Evolutionary conservation across 805 yeast species (phyloP).

Genomic region (Yarrowia sp.): DNA sequence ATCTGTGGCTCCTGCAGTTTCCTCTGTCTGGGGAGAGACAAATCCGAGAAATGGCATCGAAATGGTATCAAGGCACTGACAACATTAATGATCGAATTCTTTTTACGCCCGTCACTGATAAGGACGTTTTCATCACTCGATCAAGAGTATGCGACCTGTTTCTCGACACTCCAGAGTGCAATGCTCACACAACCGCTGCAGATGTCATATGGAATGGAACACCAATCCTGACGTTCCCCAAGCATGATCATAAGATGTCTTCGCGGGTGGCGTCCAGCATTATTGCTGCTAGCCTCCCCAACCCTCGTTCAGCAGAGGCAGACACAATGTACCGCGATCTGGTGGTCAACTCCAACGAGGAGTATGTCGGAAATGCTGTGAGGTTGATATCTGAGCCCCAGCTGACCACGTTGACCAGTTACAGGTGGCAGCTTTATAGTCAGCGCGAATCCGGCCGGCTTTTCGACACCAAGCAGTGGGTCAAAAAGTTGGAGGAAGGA

Average conservation of each 20-base stretch:
- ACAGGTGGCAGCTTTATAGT: not conserved
- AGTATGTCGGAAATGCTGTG: not conserved
- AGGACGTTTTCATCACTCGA: slow-evolving; percentile 36
- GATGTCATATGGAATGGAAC: slow-evolving; percentile 39
- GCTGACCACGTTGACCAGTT: not conserved
- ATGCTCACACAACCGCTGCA: slow-evolving; percentile 40
- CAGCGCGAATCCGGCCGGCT: not conserved
- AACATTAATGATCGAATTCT: slow-evolving; percentile 32
- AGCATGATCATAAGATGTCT: slow-evolving; percentile 32
- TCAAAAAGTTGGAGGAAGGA: not conserved
- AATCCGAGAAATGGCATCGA: slow-evolving; percentile 31
- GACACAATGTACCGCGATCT: not conserved
- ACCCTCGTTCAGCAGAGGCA: not conserved
- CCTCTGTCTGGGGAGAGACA: slow-evolving; percentile 35
- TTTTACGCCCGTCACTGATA: slow-evolving; percentile 38
- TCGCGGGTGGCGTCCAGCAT: slow-evolving; percentile 36
- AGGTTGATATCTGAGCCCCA: not conserved
- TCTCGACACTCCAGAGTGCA: slow-evolving; percentile 40
- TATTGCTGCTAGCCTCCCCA: slow-evolving; percentile 34
- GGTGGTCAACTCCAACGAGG: not conserved
- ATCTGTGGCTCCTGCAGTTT: slow-evolving; percentile 38
- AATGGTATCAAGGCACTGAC: slow-evolving; percentile 32
- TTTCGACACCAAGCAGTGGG: slow-evolving; percentile 1
- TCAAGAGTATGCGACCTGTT: slow-evolving; percentile 37
- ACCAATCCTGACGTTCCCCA: slow-evolving; percentile 36